phyloP scores from a whole-genome alignment of 225 moss, liverwort and hornwort species.

The Bryum argenteum region DNA sequence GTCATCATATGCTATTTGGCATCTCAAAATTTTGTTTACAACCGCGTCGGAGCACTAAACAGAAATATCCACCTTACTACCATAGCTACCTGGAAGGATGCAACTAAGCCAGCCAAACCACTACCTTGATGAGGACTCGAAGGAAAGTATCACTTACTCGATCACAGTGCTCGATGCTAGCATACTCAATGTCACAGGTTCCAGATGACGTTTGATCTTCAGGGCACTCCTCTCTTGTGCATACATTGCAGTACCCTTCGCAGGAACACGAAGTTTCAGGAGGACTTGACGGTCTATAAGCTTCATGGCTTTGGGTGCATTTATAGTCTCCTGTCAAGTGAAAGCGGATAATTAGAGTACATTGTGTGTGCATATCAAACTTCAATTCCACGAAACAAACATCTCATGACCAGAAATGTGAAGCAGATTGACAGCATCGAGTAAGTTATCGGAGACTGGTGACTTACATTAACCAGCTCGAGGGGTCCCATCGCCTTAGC shows the following conservation, averaged over 20 bases:
- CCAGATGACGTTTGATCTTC: conserved; percentile 51
- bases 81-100: too few species aligned
- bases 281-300: conserved; percentile 59
- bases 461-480: conserved; percentile 73
- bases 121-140: conserved; percentile 1
- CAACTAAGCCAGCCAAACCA: too few species aligned
- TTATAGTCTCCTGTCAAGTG: conserved; percentile 44
- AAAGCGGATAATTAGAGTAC: too few species aligned
- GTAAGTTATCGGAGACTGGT: background rate
- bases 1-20: too few species aligned
- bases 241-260: conserved; percentile 19
- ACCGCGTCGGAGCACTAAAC: too few species aligned
- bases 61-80: too few species aligned
- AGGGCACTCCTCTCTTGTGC: conserved; percentile 63
- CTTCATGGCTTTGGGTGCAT: conserved; percentile 39
- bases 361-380: too few species aligned
- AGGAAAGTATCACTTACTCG: conserved; percentile 54
- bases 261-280: conserved; percentile 57
- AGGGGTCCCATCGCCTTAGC: conserved; percentile 75
- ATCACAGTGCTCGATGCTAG: conserved; percentile 50
- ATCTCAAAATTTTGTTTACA: too few species aligned
- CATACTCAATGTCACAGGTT: conserved; percentile 57
- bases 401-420: background rate
- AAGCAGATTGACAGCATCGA: background rate
- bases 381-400: background rate